Evolutionary conservation across 176 grass and related monocot genomes (phyloP).

Genomic region (sorghum (Sorghum bicolor)): Sorghum_bicolor_NCBIv3 NC_012879.2:45569501-45570000

Average conservation of each 20-base stretch:
- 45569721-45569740: background rate
- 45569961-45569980: constrained; percentile 33
- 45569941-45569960: background rate
- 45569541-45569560: background rate
- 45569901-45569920: background rate
- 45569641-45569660: constrained; percentile 59
- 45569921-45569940: background rate
- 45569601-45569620: background rate
- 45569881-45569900: background rate
- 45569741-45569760: background rate
- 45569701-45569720: too few relatives aligned
- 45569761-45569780: too few relatives aligned
- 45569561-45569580: background rate
- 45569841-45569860: constrained; percentile 46
- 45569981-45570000: background rate
- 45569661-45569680: constrained; percentile 67
- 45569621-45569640: constrained; percentile 63
- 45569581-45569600: background rate
- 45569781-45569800: too few relatives aligned
- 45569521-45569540: background rate
- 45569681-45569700: background rate
- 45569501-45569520: constrained; percentile 63
- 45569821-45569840: constrained; percentile 61
- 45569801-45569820: background rate
- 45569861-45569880: constrained; percentile 62